phyloP scores from a whole-genome alignment of 305 asterid genomes.

The Ilex paraguariensis region DNA sequence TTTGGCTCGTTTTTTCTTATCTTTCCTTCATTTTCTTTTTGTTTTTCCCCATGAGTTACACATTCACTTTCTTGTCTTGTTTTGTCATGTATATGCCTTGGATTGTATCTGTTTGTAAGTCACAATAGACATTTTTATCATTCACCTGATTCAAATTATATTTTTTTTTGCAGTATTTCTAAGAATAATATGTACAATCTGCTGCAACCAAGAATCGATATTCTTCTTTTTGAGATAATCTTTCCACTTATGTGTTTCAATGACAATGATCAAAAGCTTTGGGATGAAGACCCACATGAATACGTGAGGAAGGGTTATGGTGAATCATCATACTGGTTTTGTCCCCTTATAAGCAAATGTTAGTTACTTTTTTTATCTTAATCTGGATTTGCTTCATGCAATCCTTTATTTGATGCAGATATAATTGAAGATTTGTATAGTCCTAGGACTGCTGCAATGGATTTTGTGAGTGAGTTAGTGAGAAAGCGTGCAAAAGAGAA shows the following conservation, averaged over 20 bases:
- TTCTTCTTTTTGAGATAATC: conserved; percentile 83
- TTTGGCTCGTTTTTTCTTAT: too few species aligned
- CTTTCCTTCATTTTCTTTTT: too few species aligned
- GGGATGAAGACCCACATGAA: conserved; percentile 99
- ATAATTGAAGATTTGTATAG: conserved; percentile 97
- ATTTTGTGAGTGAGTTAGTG: conserved; percentile 98
- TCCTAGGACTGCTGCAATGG: conserved; percentile 99
- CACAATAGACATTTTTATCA: not conserved
- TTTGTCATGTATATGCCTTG: not conserved
- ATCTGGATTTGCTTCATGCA: conserved; percentile 6
- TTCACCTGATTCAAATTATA: conserved; percentile 13
- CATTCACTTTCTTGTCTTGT: not conserved
- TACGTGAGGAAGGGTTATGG: conserved; percentile 99
- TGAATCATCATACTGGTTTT: conserved; percentile 23
- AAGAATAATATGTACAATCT: conserved; percentile 76
- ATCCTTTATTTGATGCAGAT: conserved; percentile 39
- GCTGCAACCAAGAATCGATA: conserved; percentile 82
- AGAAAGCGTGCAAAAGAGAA: conserved; percentile 97
- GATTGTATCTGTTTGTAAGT: not conserved
- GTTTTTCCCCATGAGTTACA: not conserved
- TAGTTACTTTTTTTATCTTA: not conserved
- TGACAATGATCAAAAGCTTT: conserved; percentile 91
- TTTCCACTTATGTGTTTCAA: conserved; percentile 98
- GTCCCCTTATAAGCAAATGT: not conserved
- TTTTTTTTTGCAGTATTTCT: conserved; percentile 63